Conservation (phyloP, 2,329 filamentous ascomycete species). For the Colletotrichum tanaceti region DNA sequence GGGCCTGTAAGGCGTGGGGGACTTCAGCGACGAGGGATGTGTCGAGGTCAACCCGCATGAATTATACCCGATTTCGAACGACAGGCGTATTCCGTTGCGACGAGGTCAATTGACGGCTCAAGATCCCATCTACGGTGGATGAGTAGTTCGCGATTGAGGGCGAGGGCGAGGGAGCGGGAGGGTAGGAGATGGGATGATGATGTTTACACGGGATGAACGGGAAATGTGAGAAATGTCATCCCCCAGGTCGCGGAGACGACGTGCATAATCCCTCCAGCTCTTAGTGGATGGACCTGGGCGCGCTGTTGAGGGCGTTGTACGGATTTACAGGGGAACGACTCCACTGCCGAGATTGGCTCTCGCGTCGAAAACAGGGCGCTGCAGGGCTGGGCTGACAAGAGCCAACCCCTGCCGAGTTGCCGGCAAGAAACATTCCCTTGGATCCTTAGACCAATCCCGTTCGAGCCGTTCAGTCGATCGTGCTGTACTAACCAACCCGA, state of each 20-base stretch:
- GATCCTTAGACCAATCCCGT: no score
- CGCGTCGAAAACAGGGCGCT: constrained; percentile 27
- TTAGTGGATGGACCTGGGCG: constrained; percentile 16
- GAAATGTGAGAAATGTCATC: constrained; percentile 24
- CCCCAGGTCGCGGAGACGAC: constrained; percentile 28
- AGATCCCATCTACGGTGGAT: constrained; percentile 18
- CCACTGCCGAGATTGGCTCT: constrained; percentile 37
- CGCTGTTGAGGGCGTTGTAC: constrained; percentile 18
- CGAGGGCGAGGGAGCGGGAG: not conserved
- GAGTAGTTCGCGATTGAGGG: constrained; percentile 1
- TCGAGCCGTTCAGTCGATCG: no score
- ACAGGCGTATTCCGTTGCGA: constrained; percentile 6
- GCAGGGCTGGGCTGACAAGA: constrained; percentile 3
- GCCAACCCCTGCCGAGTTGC: constrained; percentile 21
- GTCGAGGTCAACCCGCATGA: not conserved
- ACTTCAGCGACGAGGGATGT: not conserved
- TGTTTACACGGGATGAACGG: constrained; percentile 27
- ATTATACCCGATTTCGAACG: constrained; percentile 12
- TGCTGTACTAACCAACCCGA: not conserved
- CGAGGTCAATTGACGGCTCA: constrained; percentile 13
- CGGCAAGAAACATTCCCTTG: constrained; percentile 18
- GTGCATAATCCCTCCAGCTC: constrained; percentile 34
- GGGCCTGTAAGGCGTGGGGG: not conserved
- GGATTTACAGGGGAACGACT: constrained; percentile 19
- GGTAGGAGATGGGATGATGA: constrained; percentile 13